Base-by-base conservation (phyloP, 768 basidiomycete genomes). In the Tulasnella sp. region DNA sequence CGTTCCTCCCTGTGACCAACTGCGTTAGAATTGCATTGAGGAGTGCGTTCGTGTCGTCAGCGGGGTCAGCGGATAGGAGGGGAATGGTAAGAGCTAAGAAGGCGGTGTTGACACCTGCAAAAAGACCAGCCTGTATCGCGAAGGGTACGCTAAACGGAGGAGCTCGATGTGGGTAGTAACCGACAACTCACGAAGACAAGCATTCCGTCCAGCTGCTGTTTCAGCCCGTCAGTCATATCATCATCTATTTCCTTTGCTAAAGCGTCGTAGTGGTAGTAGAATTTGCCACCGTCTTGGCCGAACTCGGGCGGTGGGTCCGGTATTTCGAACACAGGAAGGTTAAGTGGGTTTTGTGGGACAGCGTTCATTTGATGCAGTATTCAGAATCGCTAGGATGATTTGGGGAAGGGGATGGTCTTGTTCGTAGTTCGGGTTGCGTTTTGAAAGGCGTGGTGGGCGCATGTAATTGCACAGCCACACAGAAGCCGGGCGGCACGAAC, bases 191-290 rank as follows among this genome's bases (percentile, higher is more conserved):
- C 64, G 18, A 69, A 69, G 6, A 69, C 14, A 6, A 69, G 64
- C 34, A 69, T 64, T 64, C 64, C 64, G 31, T 69, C 64, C 31
- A 69, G 64, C 64, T 69, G 64, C 12, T 69, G 31, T 20, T 69
- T 69, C 64, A 69, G 64, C 14, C 64, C 64, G 6, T 6, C 37
- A 6, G 64, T 69, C 64, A 69, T 31, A 69, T 69, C 64, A 28
- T 69, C 64, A 20, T 69, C 31, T 3, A 69, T 69, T 37, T 69
- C 64, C 31, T 69, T 2, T 37, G 64, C 64, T 7, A 69, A 28
- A 69, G n/a, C 64, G 34, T 69, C 64, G 34, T 69, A 69, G 64
- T 31, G 9, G 31, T 31, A 31, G 64, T 69, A 69, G 20, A 69
- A 69, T 37, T 69, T 69, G 28, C 64, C 34, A 16, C 64, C 64